Conservation (phyloP, 2,329 filamentous ascomycete genomes). For the Fusarium siculi region DNA sequence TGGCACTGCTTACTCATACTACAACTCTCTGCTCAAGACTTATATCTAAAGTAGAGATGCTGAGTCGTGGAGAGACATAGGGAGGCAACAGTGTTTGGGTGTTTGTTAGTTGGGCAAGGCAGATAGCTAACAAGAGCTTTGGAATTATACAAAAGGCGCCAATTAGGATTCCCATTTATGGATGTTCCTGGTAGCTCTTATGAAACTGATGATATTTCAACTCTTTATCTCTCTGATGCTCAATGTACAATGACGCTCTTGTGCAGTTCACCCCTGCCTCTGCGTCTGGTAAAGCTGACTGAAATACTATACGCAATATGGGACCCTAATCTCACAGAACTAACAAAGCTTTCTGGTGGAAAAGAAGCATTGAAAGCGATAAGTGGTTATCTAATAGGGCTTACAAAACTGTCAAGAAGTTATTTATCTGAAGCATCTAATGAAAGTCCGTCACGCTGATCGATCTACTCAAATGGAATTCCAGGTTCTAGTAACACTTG, state of each 20-base stretch:
- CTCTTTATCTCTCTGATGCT: fast-evolving
- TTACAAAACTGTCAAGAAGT: fast-evolving
- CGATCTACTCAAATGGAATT: fast-evolving
- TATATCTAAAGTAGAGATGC: slow-evolving; percentile 1
- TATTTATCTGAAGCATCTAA: fast-evolving
- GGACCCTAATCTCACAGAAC: background rate
- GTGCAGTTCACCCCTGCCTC: background rate
- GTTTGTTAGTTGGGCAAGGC: background rate
- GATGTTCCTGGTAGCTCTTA: background rate
- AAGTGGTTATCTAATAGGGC: fast-evolving
- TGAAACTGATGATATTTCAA: background rate
- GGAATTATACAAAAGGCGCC: fast-evolving
- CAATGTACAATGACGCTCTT: background rate
- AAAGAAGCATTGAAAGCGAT: fast-evolving
- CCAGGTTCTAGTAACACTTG: background rate
- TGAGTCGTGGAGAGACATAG: background rate
- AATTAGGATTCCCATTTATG: background rate
- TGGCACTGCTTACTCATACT: slow-evolving; percentile 54
- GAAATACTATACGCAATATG: no score
- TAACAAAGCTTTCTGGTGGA: fast-evolving
- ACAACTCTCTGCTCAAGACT: slow-evolving; percentile 40
- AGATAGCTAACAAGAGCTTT: background rate
- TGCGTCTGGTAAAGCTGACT: background rate
- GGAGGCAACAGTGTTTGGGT: fast-evolving
- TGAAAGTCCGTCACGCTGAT: fast-evolving